phyloP scores from a whole-genome alignment of 106 monocot species.

The Allium fistulosum region DNA sequence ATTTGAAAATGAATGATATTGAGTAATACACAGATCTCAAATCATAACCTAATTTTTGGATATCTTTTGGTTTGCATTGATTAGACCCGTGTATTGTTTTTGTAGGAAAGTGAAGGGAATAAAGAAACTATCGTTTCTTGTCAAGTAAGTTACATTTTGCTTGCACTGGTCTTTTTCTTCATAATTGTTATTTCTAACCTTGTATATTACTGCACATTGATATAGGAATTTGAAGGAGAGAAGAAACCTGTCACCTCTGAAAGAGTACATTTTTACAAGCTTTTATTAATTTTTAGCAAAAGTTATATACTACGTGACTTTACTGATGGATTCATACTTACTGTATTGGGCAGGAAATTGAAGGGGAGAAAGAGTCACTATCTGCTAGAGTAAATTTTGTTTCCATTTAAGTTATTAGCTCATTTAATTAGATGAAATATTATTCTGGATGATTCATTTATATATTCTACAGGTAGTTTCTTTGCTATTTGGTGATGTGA shows the following conservation, averaged over 20 bases:
- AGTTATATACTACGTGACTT: background rate
- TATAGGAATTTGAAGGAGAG: too few relatives aligned
- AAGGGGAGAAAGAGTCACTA: conserved; percentile 15
- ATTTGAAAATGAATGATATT: conserved; percentile 7
- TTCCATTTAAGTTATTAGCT: conserved; percentile 1
- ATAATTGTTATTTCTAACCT: background rate
- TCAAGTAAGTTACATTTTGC: background rate
- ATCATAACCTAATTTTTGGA: background rate
- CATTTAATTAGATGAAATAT: conserved; percentile 3
- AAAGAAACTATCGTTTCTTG: conserved; percentile 3
- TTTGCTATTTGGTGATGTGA: conserved; percentile 19
- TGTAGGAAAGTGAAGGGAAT: conserved; percentile 8
- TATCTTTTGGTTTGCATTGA: background rate
- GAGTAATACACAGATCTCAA: conserved; percentile 4
- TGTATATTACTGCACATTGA: background rate
- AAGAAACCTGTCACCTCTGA: too few relatives aligned
- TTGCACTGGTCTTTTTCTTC: background rate
- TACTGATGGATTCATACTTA: background rate
- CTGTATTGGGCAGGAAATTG: conserved; percentile 11
- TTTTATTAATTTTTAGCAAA: too few relatives aligned
- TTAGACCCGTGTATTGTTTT: background rate
- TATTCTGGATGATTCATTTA: background rate
- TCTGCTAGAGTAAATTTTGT: conserved; percentile 12
- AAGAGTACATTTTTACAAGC: too few relatives aligned
- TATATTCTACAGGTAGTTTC: conserved; percentile 9